Conservation (phyloP, 1,139 yeast genomes). For the Blastobotrys aristatus region DNA sequence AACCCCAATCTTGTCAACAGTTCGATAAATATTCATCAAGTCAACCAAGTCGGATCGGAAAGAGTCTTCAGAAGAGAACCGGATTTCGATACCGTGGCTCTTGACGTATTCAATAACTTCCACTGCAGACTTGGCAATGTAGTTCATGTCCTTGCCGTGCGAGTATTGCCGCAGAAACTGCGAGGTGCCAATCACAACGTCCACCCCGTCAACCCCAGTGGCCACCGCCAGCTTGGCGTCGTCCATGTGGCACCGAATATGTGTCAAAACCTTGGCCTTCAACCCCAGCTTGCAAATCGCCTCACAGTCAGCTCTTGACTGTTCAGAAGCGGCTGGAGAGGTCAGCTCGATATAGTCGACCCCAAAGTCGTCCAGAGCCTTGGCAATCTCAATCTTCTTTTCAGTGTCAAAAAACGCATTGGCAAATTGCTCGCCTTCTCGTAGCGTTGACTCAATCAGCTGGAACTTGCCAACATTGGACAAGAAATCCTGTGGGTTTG, state of each 20-base stretch:
- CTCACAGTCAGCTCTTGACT: slow-evolving; percentile 88
- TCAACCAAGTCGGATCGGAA: slow-evolving; percentile 97
- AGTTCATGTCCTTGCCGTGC: slow-evolving; percentile 98
- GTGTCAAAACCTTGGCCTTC: slow-evolving; percentile 87
- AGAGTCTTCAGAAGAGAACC: slow-evolving; percentile 96
- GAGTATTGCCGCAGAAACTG: slow-evolving; percentile 91
- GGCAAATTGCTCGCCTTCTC: slow-evolving; percentile 99
- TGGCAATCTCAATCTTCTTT: slow-evolving; percentile 95
- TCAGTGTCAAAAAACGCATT: slow-evolving; percentile 94
- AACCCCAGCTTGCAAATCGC: slow-evolving; percentile 96
- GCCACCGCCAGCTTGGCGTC: slow-evolving; percentile 96
- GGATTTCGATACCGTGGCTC: slow-evolving; percentile 93
- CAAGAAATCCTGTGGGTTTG: slow-evolving; percentile 86
- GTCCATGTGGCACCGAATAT: slow-evolving; percentile 97
- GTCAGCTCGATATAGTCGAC: slow-evolving; percentile 97
- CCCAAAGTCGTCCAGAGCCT: slow-evolving; percentile 95
- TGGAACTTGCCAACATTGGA: slow-evolving; percentile 88
- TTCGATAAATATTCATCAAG: slow-evolving; percentile 87
- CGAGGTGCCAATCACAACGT: slow-evolving; percentile 96
- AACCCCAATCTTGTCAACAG: slow-evolving; percentile 96
- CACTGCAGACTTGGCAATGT: slow-evolving; percentile 92
- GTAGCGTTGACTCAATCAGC: slow-evolving; percentile 88
- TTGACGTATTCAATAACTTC: slow-evolving; percentile 97
- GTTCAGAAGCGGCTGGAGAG: slow-evolving; percentile 96
- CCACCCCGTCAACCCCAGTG: slow-evolving; percentile 98